phyloP scores from a whole-genome alignment of 1,284 basidiomycete species.

The Wallemia mellicola region DNA sequence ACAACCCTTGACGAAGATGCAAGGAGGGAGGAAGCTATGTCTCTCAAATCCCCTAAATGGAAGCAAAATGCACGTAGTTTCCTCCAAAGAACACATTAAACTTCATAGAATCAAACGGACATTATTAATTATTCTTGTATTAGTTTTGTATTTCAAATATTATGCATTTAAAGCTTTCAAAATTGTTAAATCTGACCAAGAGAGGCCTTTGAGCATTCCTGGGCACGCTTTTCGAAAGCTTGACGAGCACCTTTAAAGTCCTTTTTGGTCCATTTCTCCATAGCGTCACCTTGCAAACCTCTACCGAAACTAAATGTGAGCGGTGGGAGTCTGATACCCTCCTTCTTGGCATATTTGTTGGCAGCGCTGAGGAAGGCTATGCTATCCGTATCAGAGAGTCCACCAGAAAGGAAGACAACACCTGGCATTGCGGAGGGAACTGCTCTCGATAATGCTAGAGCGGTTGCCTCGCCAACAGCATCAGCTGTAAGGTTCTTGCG shows the following conservation, averaged over 20 bases:
- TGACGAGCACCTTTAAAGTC: conserved; percentile 19
- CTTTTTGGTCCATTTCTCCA: conserved; percentile 20
- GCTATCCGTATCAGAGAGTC: conserved; percentile 7
- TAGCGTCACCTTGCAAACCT: conserved; percentile 23
- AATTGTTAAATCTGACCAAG: background rate
- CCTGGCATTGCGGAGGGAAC: conserved; percentile 23
- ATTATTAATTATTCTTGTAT: background rate
- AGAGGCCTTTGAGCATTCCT: conserved; percentile 19
- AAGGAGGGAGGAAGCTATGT: background rate
- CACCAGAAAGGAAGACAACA: conserved; percentile 22
- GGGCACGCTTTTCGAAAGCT: conserved; percentile 19
- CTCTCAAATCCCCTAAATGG: background rate
- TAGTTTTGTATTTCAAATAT: background rate
- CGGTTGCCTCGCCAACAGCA: conserved; percentile 22
- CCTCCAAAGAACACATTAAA: background rate
- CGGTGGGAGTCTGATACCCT: conserved; percentile 13
- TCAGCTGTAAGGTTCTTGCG: conserved; percentile 17
- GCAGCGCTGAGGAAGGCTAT: conserved; percentile 7
- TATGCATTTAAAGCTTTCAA: background rate
- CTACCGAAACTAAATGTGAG: conserved; percentile 24
- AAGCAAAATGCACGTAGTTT: background rate
- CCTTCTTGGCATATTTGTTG: conserved; percentile 4
- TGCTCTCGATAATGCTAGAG: conserved; percentile 21
- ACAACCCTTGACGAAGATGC: background rate
- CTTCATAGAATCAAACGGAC: background rate